A percentile compares a stretch with the other conserved stretches of the same genome.
phyloP scores from a whole-genome alignment of 192 early-diverging fungal species.

The Linnemannia hyalina region DNA sequence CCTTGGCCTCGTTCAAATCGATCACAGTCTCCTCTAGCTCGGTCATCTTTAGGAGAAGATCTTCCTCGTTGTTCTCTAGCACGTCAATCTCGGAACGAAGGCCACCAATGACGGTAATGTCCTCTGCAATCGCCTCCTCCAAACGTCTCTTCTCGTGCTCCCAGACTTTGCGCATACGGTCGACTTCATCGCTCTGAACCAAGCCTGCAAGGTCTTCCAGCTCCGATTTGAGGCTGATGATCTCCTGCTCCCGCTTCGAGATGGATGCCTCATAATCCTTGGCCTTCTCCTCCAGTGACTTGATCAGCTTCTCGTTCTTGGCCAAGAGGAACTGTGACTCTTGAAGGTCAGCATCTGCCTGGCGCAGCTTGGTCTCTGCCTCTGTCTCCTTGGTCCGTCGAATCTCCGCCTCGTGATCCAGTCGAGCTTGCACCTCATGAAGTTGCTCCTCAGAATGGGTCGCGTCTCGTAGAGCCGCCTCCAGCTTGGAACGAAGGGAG shows the following conservation, averaged over 20 bases:
- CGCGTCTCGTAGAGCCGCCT: conserved; percentile 41
- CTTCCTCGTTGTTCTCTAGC: conserved; percentile 33
- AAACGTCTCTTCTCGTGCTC: conserved; percentile 64
- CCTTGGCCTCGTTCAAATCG: conserved; percentile 1
- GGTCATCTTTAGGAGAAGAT: conserved; percentile 21
- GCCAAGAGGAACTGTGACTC: conserved; percentile 42
- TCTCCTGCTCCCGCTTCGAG: conserved; percentile 55
- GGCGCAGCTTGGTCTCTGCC: conserved; percentile 33
- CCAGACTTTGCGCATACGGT: conserved; percentile 64
- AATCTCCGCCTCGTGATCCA: conserved; percentile 46
- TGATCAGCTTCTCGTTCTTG: conserved; percentile 35
- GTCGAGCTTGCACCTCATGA: conserved; percentile 34
- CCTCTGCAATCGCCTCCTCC: conserved; percentile 41
- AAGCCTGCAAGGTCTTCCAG: conserved; percentile 61
- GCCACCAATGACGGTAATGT: conserved; percentile 16
- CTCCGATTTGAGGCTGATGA: conserved; percentile 57
- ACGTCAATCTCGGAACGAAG: conserved; percentile 29
- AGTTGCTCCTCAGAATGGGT: conserved; percentile 55
- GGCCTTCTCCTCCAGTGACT: conserved; percentile 22
- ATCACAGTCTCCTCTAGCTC: conserved; percentile 19
- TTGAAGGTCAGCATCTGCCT: conserved; percentile 40
- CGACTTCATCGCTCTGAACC: conserved; percentile 63
- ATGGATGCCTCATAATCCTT: conserved; percentile 42
- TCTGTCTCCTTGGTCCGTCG: conserved; percentile 35
- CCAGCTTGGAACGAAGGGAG: conserved; percentile 51